Base-by-base conservation (phyloP, 2,329 filamentous ascomycete genomes). In the Verticillium longisporum region DNA sequence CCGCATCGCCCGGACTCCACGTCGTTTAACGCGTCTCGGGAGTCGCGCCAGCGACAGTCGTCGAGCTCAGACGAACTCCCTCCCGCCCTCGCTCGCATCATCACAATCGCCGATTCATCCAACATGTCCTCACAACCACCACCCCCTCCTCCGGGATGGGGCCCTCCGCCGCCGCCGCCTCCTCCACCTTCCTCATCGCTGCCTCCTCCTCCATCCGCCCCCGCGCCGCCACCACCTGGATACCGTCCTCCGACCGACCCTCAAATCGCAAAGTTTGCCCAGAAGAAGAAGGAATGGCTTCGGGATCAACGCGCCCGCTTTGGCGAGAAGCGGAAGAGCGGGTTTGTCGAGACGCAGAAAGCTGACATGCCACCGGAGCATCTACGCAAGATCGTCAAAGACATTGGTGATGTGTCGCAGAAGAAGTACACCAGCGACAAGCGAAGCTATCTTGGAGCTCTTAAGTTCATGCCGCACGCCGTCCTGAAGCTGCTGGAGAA, bases 381-480 rank as follows among this genome's bases (percentile, higher is more conserved):
- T 84, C 73, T 99, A 73, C 91, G 96, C 68, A 99, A 99, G 80
- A 97, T 98, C 66, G 94, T 99, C 62, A 92, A 90, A 75, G 95
- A 99, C 75, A 99, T 99, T 72, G 96, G 96, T 68, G 95, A 99
- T 81, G 94, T 99, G 58, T 98, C 94, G 60, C 96, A 99, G 77
- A 98, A 97, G 81, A 98, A 97, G 76, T 99, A 97, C 80, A 97
- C 92, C 67, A 97, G 90, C 72, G 95, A 99, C 80, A 99, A 99
- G 83, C 87, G 95, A 68, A 97, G 93, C 77, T 99, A 99, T 75
- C 83, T 99, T 57, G 96, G 96, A 65, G 95, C 96, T 36, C 78
- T 99, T 65, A 99, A 99, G 78, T 99, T 97, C 78, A 99, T 99
- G 95, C 95, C 95, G 1, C 95, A 99, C 73, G 95, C 95, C 6